A percentile compares a stretch with the other conserved stretches of the same genome.
Evolutionary conservation across 1,139 yeast genomes (phyloP).

Genomic region (Suhomyces bokatorum): DNA sequence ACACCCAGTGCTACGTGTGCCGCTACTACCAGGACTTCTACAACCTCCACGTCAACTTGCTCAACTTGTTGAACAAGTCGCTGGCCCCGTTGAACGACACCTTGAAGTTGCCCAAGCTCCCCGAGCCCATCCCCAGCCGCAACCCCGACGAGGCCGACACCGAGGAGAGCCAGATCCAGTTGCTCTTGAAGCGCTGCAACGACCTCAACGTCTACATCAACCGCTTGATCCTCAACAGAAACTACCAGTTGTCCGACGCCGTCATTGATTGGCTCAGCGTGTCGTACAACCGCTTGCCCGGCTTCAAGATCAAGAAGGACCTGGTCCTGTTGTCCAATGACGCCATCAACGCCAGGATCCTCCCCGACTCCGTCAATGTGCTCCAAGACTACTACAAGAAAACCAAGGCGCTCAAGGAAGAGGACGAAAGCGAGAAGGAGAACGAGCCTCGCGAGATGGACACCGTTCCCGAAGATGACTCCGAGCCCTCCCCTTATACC

Average conservation of each 20-base stretch:
- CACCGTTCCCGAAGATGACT: conserved; percentile 11
- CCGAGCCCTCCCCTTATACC: conserved; percentile 6
- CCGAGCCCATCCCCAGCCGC: conserved; percentile 41
- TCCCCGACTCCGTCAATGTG: conserved; percentile 20
- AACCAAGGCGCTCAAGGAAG: conserved; percentile 2
- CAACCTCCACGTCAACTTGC: conserved; percentile 35
- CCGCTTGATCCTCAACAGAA: conserved; percentile 26
- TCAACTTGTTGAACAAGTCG: conserved; percentile 21
- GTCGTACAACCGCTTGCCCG: conserved; percentile 24
- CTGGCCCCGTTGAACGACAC: conserved; percentile 15
- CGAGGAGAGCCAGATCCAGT: conserved; percentile 16
- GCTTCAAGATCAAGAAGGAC: conserved; percentile 16
- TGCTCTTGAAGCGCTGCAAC: conserved; percentile 31
- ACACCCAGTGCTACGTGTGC: conserved; percentile 32
- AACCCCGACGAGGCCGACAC: conserved; percentile 14
- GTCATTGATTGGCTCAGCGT: conserved; percentile 37
- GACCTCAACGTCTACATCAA: conserved; percentile 39
- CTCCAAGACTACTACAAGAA: conserved; percentile 15
- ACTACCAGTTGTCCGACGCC: conserved; percentile 28
- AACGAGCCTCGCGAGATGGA: conserved; percentile 8
- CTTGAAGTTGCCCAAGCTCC: conserved; percentile 40
- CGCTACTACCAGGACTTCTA: conserved; percentile 48
- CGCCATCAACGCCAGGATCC: conserved; percentile 16
- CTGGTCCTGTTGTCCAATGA: conserved; percentile 13
- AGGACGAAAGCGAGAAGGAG: not conserved